Evolutionary conservation across 2,329 filamentous ascomycete genomes (phyloP).

Genomic region (Xylariaceae sp.): DNA sequence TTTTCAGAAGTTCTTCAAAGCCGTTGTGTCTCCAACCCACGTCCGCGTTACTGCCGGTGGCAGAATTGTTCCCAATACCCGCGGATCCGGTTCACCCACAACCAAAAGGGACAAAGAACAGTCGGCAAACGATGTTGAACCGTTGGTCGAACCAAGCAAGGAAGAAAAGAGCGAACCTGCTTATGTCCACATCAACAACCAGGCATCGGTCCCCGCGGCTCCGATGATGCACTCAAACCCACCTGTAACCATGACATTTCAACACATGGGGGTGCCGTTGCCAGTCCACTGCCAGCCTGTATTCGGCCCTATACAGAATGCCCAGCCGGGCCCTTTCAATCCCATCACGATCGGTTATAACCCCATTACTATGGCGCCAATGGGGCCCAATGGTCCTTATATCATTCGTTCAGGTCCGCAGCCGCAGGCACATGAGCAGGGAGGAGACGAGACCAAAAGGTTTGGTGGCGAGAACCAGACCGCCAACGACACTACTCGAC

Average conservation of each 20-base stretch:
- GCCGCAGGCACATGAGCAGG: conserved; percentile 5
- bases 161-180: conserved; percentile 14
- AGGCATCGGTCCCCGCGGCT: conserved; percentile 21
- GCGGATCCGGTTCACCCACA: conserved; percentile 48
- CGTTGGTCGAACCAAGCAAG: conserved; percentile 24
- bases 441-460: conserved; percentile 14
- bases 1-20: conserved; percentile 63
- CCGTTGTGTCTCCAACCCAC: conserved; percentile 62
- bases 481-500: conserved; percentile 29
- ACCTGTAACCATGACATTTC: conserved; percentile 21
- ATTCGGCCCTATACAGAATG: conserved; percentile 18
- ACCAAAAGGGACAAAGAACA: conserved; percentile 46
- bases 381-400: too few species aligned
- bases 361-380: too few species aligned
- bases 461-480: conserved; percentile 19
- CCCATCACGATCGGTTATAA: too few species aligned
- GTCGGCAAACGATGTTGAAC: conserved; percentile 22
- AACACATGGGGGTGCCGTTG: conserved; percentile 29
- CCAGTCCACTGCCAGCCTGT: conserved; percentile 27
- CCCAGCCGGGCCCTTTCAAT: too few species aligned
- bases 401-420: neutral
- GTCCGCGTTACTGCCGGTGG: conserved; percentile 63
- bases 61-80: conserved; percentile 60
- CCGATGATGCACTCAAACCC: conserved; percentile 12
- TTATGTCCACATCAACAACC: conserved; percentile 11